Percentiles rank a stretch among this genome's conserved stretches.
Conservation (phyloP, 2,329 filamentous ascomycete species). For the Phyllosticta paracitricarpa region DNA sequence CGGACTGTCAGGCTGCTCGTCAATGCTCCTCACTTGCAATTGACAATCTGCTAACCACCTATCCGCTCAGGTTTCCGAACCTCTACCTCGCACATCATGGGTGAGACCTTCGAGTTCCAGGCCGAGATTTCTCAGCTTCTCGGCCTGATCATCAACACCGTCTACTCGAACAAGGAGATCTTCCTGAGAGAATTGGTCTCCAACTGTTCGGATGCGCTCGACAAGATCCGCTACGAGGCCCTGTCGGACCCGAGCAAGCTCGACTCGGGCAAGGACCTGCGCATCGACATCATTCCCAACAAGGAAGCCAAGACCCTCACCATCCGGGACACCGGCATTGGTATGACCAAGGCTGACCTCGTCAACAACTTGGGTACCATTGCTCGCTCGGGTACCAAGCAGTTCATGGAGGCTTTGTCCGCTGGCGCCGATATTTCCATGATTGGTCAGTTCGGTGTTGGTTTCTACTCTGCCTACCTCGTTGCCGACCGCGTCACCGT, state of each 20-base stretch:
- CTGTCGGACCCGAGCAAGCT: conserved; percentile 96
- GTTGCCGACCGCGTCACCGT: conserved; percentile 95
- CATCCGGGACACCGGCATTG: conserved; percentile 96
- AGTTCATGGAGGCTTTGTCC: conserved; percentile 99
- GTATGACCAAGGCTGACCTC: conserved; percentile 99
- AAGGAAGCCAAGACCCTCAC: conserved; percentile 96
- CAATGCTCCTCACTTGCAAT: not conserved
- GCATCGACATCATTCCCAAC: conserved; percentile 97
- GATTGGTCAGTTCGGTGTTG: conserved; percentile 99
- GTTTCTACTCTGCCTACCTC: conserved; percentile 99
- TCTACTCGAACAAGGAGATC: conserved; percentile 99
- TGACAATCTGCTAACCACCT: not conserved
- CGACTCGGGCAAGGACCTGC: conserved; percentile 93
- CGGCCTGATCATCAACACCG: conserved; percentile 99
- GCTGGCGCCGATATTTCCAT: conserved; percentile 99
- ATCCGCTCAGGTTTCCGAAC: conserved; percentile 1
- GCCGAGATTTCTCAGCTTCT: conserved; percentile 99
- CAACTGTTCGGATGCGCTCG: conserved; percentile 96
- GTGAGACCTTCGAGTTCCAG: conserved; percentile 99
- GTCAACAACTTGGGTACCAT: conserved; percentile 99
- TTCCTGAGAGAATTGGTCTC: conserved; percentile 98
- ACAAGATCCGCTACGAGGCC: conserved; percentile 99
- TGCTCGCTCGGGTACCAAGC: conserved; percentile 97
- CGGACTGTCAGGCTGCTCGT: not conserved
- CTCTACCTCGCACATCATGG: conserved; percentile 7